Evolutionary conservation across 208 protist species (phyloP), one percentile per base, ranked within the genome.

Genomic region (Wallacemonas sp.): DNA sequence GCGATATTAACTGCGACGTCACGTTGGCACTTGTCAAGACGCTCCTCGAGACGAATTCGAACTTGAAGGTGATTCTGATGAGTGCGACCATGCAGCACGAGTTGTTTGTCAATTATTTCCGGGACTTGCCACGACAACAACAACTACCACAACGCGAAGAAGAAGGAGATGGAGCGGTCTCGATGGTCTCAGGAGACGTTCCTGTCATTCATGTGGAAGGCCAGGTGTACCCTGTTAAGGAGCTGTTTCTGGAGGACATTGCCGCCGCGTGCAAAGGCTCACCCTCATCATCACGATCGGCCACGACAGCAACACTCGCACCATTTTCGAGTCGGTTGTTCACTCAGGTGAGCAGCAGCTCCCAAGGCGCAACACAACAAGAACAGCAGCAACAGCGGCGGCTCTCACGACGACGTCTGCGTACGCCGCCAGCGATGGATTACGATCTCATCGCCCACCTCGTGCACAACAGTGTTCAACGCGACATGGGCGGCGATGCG

Each of bases 1-100:
- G 99, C 16, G 98, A 98, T 32, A 90, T 99, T 48, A 87, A 98
- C 76, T 99, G 98, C 19, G 99, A 99, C 73, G 94, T 99, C 14
- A 75, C 99, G 2, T 97, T 99, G 56, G 98, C 94, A 1, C 74
- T 99, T 8, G 76, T 99, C 23, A 98, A 99, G 88, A 56, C 87
- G 16, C 41, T 96, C 12, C 23, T 93, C 23, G 16, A 47, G 16
- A 76, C 69, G n/a, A 87, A 88, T 62, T 36, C 70, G 26, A 29
- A 87, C 12, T 76, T 99, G 1, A 98, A 98, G 61, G 86, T 99
- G 14, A 87, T 99, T 44, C 87, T 99, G n/a, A 99, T 99, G 65
- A 99, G 96, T 24, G 99, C 99, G 4, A 99, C 98, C 8, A 80
- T 99, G 66, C 89, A 99, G 52, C 88, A 97, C 12, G 92, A 98